phyloP scores from a whole-genome alignment of 805 yeast genomes.

The Lachancea mirantina region DNA sequence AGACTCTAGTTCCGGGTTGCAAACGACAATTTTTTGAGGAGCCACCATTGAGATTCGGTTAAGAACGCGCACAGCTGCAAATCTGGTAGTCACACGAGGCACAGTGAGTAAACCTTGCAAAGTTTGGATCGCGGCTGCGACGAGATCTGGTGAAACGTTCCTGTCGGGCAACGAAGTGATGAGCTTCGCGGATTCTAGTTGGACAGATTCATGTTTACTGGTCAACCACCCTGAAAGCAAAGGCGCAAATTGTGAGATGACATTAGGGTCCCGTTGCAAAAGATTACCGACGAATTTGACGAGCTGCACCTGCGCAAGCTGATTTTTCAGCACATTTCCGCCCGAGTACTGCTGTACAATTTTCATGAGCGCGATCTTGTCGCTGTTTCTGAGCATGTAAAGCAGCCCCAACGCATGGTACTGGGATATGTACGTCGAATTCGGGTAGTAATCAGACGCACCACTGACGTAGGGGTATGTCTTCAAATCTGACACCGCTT shows the following conservation, averaged over 20 bases:
- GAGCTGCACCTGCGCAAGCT: constrained; percentile 78
- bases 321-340: constrained; percentile 60
- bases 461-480: constrained; percentile 34
- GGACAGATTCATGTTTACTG: constrained; percentile 83
- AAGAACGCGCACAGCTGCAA: constrained; percentile 87
- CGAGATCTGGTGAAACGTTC: constrained; percentile 55
- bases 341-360: constrained; percentile 70
- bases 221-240: constrained; percentile 63
- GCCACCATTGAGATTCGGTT: constrained; percentile 75
- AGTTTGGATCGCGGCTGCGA: constrained; percentile 61
- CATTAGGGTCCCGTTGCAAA: constrained; percentile 61
- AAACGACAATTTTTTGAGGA: constrained; percentile 71
- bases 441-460: constrained; percentile 44
- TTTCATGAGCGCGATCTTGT: constrained; percentile 88
- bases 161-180: constrained; percentile 39
- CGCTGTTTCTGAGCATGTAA: constrained; percentile 82
- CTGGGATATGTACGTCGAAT: constrained; percentile 77
- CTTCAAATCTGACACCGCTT: constrained; percentile 53
- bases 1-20: constrained; percentile 79
- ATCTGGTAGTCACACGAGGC: constrained; percentile 83
- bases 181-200: constrained; percentile 80
- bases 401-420: constrained; percentile 92
- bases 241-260: constrained; percentile 40
- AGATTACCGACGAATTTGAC: constrained; percentile 74
- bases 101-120: constrained; percentile 74